Conservation (phyloP, 352 stramenopile species). For the Poterioochromonas sp. region DNA sequence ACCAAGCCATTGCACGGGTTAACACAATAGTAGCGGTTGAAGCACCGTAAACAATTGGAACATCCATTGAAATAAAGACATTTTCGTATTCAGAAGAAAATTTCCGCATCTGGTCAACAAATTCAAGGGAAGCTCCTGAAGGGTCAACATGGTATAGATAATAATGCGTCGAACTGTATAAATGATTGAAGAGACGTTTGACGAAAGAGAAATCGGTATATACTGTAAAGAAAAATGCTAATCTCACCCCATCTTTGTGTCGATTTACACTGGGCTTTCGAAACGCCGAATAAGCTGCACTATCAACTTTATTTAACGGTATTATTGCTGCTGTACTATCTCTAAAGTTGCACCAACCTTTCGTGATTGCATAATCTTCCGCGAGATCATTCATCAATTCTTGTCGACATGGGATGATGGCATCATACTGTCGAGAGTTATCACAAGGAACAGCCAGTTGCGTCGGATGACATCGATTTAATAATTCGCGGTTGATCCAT, state of each 20-base stretch:
- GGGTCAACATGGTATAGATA: slow-evolving; percentile 9
- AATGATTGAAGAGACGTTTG: not conserved
- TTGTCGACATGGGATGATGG: not conserved
- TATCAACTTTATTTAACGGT: not conserved
- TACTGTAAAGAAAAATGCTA: slow-evolving; percentile 23
- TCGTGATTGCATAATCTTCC: not conserved
- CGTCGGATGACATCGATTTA: not conserved
- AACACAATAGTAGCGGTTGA: not conserved
- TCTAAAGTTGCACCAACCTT: slow-evolving; percentile 3
- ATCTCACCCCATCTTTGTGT: not conserved
- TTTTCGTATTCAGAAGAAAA: not conserved
- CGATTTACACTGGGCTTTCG: not conserved
- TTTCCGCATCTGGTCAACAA: not conserved
- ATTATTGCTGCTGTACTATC: not conserved
- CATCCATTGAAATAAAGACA: not conserved
- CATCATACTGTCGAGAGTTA: not conserved
- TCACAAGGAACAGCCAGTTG: not conserved
- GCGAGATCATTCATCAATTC: not conserved
- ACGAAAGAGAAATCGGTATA: not conserved
- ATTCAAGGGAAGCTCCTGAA: not conserved
- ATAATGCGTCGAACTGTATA: not conserved
- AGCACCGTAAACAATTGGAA: slow-evolving; percentile 10
- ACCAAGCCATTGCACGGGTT: not conserved
- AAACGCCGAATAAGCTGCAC: not conserved
- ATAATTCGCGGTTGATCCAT: not conserved